These are phyloP conservation scores for Papiliotrema nemorosa DNA, from an alignment of 1,284 basidiomycete species.

Conservation along the genomic window DNA sequence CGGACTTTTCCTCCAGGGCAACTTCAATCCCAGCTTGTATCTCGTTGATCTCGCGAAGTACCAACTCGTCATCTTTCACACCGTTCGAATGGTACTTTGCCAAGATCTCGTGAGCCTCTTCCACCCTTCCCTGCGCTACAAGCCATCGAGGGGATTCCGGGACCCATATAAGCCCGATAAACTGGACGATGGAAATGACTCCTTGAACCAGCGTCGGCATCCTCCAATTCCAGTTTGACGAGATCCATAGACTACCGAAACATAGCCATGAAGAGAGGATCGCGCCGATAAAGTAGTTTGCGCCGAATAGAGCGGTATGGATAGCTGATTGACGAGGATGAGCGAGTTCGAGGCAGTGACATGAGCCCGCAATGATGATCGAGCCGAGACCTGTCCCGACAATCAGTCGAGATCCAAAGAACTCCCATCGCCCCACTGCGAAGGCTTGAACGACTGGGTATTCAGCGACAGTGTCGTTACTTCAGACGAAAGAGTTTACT, in stretches of 20 bases:
- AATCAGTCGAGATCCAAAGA: conserved; percentile 50
- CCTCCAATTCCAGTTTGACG: conserved; percentile 37
- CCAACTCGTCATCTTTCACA: conserved; percentile 28
- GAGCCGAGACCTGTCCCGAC: no score
- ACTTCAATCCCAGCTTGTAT: conserved; percentile 41
- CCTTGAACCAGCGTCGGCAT: conserved; percentile 38
- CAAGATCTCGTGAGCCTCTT: conserved; percentile 30
- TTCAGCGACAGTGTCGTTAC: no score
- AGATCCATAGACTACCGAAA: conserved; percentile 38
- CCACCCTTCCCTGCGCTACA: conserved; percentile 27
- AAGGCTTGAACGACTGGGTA: conserved; percentile 25
- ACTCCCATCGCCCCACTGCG: conserved; percentile 64
- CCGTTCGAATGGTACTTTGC: conserved; percentile 35
- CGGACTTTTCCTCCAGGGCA: conserved; percentile 3
- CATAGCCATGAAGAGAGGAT: conserved; percentile 25
- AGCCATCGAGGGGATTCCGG: conserved; percentile 38
- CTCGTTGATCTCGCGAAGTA: conserved; percentile 40
- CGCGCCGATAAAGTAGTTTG: conserved; percentile 16
- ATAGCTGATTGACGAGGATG: conserved; percentile 72
- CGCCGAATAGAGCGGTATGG: conserved; percentile 21
- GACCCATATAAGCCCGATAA: conserved; percentile 21
- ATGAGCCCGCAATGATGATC: no score
- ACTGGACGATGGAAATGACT: no score
- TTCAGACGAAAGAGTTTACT: no score
- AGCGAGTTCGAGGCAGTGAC: no score